phyloP scores from a whole-genome alignment of 1,139 yeast species.

The Yamadazyma triangularis region DNA sequence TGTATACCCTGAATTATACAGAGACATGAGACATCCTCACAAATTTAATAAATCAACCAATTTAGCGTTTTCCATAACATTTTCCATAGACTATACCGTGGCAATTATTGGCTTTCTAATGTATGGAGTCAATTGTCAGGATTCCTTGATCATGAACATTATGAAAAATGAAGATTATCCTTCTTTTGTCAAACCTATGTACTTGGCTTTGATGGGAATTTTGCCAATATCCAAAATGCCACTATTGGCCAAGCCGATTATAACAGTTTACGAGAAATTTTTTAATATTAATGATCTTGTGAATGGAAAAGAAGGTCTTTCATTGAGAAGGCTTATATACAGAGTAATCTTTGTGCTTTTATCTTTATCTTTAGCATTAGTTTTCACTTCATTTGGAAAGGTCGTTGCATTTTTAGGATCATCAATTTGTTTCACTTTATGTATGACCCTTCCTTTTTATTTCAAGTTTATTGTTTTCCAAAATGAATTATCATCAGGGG shows the following conservation, averaged over 20 bases:
- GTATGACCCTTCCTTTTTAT: slow-evolving; percentile 70
- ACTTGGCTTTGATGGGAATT: slow-evolving; percentile 35
- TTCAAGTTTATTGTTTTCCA: slow-evolving; percentile 62
- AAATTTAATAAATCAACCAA: slow-evolving; percentile 26
- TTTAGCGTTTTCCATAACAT: slow-evolving; percentile 32
- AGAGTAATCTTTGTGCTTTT: slow-evolving; percentile 22
- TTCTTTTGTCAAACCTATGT: slow-evolving; percentile 21
- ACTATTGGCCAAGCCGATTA: slow-evolving; percentile 34
- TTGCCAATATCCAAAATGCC: slow-evolving; percentile 42
- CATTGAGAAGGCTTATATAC: not conserved
- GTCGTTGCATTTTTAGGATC: slow-evolving; percentile 82
- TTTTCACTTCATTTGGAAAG: slow-evolving; percentile 65
- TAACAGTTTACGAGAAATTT: slow-evolving; percentile 34
- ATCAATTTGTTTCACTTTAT: slow-evolving; percentile 74
- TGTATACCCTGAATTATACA: slow-evolving; percentile 72
- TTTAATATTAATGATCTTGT: slow-evolving; percentile 7
- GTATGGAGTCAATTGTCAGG: slow-evolving; percentile 35
- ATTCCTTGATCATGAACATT: slow-evolving; percentile 36
- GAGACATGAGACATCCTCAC: slow-evolving; percentile 79
- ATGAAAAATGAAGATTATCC: slow-evolving; percentile 35
- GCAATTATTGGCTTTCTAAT: slow-evolving; percentile 37
- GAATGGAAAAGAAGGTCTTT: not conserved
- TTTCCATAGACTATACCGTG: slow-evolving; percentile 27
- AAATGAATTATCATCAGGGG: slow-evolving; percentile 36
- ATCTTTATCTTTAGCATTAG: slow-evolving; percentile 44